Evolutionary conservation across 78 protist genomes (phyloP).

Genomic region (Polysphondylium violaceum): DNA sequence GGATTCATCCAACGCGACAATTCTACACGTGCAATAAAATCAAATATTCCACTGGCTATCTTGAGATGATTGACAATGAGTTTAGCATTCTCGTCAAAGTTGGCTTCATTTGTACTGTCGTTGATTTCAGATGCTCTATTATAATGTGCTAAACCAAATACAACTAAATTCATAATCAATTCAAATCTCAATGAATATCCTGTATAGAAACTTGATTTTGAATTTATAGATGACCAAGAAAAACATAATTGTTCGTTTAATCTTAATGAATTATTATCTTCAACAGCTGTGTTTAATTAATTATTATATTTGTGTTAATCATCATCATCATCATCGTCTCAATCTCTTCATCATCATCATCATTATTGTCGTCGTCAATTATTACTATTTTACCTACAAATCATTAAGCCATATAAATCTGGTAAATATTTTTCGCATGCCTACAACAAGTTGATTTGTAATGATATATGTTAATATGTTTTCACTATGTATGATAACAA

Average conservation of each 20-base stretch:
- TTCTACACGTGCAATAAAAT: constrained; percentile 57
- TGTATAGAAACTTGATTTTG: constrained; percentile 1
- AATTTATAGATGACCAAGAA: constrained; percentile 29
- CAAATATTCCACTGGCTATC: constrained; percentile 68
- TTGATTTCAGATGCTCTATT: constrained; percentile 61
- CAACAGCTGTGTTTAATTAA: background rate
- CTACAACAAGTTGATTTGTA: background rate
- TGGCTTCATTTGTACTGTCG: constrained; percentile 16
- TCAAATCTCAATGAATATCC: constrained; percentile 66
- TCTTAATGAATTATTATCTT: constrained; percentile 42
- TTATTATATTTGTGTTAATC: background rate
- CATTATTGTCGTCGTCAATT: background rate
- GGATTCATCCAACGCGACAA: constrained; percentile 40
- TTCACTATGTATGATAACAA: background rate
- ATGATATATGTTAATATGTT: background rate
- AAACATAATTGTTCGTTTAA: constrained; percentile 68
- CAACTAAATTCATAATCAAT: constrained; percentile 44
- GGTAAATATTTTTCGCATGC: constrained; percentile 65
- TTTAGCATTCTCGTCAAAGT: constrained; percentile 69
- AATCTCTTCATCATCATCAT: background rate
- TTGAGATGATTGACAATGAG: constrained; percentile 57
- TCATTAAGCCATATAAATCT: constrained; percentile 46
- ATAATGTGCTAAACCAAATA: constrained; percentile 45
- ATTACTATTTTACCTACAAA: background rate
- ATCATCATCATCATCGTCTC: too few relatives aligned